Base-by-base conservation (phyloP, 495 filamentous ascomycete genomes). In the Aspergillus ellipticus region DNA sequence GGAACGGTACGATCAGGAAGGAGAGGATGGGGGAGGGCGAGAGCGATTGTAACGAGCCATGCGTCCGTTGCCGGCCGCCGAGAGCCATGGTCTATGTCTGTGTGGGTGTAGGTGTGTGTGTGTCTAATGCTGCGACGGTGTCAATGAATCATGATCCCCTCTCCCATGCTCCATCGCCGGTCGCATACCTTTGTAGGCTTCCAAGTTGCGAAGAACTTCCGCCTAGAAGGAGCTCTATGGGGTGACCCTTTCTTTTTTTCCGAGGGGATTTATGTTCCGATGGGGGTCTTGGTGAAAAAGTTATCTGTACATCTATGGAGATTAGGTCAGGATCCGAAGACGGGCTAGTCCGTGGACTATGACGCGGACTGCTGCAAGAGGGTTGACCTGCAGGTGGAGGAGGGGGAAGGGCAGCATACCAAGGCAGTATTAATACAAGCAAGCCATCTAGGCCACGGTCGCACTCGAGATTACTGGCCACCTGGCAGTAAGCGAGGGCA, bases 41-140 rank as follows among this genome's bases (percentile, higher is more conserved):
- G 26, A 64, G 24, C 16, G 60, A 22, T 19, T 22, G 49, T 26
- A 57, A 49, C 28, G 56, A 54, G 19, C 29, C 43, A 45, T 57
- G 56, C 58, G 63, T 65, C 43, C 75, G 74, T 66, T 74, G 75
- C 50, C 76, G 75, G 66, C 78, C 71, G 37, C 68, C 66, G 28
- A 69, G 70, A 63, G 79, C 75, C 82, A 85, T 85, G 61, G 54
- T 75, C 55, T 70, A 63, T 67, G 69, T 55, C 69, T 57, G 45
- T 61, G 43, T n/a, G n/a, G 61, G 54, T 75, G 53, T 70, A 63
- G 66, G 69, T 55, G 69, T 57, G 45, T 61, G 43, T 37, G 31
- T 17, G 60, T 67, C 59, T 39, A 39, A 15, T 58, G 49, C 62
- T 63, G 56, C 62, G 45, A 39, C 33, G 39, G 41, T n/a, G 28